A percentile compares a stretch with the other conserved stretches of the same genome.
phyloP scores from a whole-genome alignment of 1,139 yeast genomes.

The Kurtzmaniella natalensis region DNA sequence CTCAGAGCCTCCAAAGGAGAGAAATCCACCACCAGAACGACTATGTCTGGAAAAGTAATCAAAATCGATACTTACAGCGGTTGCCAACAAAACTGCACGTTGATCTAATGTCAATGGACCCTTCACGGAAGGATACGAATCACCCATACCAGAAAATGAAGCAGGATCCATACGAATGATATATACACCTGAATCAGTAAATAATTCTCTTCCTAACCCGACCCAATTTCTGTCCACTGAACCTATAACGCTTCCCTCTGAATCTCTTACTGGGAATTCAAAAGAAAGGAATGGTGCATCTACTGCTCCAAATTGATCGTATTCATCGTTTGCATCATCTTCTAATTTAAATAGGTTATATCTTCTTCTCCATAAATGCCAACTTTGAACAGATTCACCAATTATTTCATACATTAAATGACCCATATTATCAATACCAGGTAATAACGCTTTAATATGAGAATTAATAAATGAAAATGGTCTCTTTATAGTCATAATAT shows the following conservation, averaged over 20 bases:
- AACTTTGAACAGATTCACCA: conserved; percentile 86
- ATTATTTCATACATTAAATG: conserved; percentile 45
- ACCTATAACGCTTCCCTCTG: conserved; percentile 56
- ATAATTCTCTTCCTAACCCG: conserved; percentile 86
- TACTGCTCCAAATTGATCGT: conserved; percentile 73
- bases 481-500: conserved; percentile 65
- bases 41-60: conserved; percentile 93
- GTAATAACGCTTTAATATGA: conserved; percentile 70
- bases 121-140: conserved; percentile 35
- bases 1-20: conserved; percentile 36
- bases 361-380: conserved; percentile 91
- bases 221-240: conserved; percentile 92
- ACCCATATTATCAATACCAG: conserved; percentile 41
- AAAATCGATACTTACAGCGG: conserved; percentile 88
- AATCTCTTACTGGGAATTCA: conserved; percentile 73
- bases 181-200: conserved; percentile 93
- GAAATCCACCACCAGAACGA: conserved; percentile 41
- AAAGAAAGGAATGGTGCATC: conserved; percentile 86
- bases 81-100: conserved; percentile 79
- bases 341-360: conserved; percentile 69
- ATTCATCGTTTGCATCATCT: conserved; percentile 42
- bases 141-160: conserved; percentile 48
- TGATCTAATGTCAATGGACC: conserved; percentile 67
- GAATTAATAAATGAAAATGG: conserved; percentile 89
- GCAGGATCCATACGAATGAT: conserved; percentile 78